phyloP scores from a whole-genome alignment of 352 stramenopile species.

The Globisporangium nunn region DNA sequence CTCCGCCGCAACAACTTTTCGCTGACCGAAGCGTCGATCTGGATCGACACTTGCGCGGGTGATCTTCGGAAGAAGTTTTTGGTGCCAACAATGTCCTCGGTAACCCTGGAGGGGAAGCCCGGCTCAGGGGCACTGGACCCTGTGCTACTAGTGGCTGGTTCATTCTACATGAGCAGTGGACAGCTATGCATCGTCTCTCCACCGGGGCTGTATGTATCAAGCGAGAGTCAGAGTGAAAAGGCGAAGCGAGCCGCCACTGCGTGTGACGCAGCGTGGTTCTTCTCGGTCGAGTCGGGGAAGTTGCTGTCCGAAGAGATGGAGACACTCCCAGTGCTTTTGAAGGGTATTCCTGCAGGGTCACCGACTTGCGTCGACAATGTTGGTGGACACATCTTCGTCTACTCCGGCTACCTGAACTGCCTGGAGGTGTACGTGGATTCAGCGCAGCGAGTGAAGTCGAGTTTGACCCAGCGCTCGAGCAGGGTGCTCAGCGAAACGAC shows the following conservation, averaged over 20 bases:
- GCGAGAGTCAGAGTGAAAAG: slow-evolving; percentile 29
- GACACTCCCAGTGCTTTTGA: slow-evolving; percentile 33
- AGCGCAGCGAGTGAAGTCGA: slow-evolving; percentile 3
- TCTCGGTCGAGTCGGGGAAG: slow-evolving; percentile 38
- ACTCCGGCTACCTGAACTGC: slow-evolving; percentile 64
- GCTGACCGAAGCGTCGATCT: slow-evolving; percentile 32
- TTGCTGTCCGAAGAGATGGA: slow-evolving; percentile 19
- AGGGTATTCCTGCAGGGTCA: slow-evolving; percentile 54
- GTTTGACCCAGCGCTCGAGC: neutral
- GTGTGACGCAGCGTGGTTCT: slow-evolving; percentile 65
- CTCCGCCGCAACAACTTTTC: slow-evolving; percentile 36
- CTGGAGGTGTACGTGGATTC: slow-evolving; percentile 44
- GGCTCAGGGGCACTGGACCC: slow-evolving; percentile 45
- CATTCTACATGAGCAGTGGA: slow-evolving; percentile 52
- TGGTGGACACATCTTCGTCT: slow-evolving; percentile 48
- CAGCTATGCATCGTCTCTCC: slow-evolving; percentile 63
- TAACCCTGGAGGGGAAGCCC: slow-evolving; percentile 22
- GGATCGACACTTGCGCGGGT: slow-evolving; percentile 35
- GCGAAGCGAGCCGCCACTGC: slow-evolving; percentile 35
- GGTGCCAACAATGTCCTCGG: slow-evolving; percentile 26
- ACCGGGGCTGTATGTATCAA: slow-evolving; percentile 41
- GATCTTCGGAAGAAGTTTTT: slow-evolving; percentile 39
- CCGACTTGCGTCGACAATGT: slow-evolving; percentile 47
- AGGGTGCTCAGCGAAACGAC: slow-evolving; percentile 2
- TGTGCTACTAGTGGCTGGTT: slow-evolving; percentile 64